phyloP scores from a whole-genome alignment of 208 protist genomes.

The Crithidia sp. region DNA sequence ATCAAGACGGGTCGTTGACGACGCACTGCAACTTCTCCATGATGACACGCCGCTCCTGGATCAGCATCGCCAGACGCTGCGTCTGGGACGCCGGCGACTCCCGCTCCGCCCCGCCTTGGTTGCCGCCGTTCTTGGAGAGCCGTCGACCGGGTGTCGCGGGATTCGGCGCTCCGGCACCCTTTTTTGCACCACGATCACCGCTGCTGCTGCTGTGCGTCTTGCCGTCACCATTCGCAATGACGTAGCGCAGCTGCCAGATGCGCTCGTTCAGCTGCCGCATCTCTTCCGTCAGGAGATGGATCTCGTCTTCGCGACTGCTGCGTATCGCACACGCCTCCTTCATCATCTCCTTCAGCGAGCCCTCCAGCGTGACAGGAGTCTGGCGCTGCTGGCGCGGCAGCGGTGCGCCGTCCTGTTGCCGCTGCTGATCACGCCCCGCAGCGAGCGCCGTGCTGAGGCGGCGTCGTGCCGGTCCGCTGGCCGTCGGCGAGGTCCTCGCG shows the following conservation, averaged over 20 bases:
- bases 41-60: conserved; percentile 46
- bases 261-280: conserved; percentile 74
- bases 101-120: background rate
- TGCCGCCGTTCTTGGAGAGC: background rate
- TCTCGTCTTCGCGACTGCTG: conserved; percentile 68
- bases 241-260: conserved; percentile 77
- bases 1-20: conserved; percentile 22
- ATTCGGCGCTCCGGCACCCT: background rate
- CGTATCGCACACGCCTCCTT: conserved; percentile 62
- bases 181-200: background rate
- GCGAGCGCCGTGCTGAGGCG: conserved; percentile 27
- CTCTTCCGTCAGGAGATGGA: conserved; percentile 76
- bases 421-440: conserved; percentile 22
- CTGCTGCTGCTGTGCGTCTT: background rate
- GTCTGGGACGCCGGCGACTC: conserved; percentile 18
- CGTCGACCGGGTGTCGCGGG: background rate
- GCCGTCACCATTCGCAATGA: conserved; percentile 5
- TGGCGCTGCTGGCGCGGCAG: background rate
- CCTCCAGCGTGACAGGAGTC: conserved; percentile 26
- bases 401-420: background rate
- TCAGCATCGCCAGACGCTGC: conserved; percentile 37
- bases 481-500: background rate
- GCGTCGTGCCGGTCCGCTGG: conserved; percentile 12
- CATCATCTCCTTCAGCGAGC: conserved; percentile 59
- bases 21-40: conserved; percentile 61